These are phyloP conservation scores for Zasmidium citrigriseum DNA, from an alignment of 2,329 filamentous ascomycete species.

Conservation along the genomic window DNA sequence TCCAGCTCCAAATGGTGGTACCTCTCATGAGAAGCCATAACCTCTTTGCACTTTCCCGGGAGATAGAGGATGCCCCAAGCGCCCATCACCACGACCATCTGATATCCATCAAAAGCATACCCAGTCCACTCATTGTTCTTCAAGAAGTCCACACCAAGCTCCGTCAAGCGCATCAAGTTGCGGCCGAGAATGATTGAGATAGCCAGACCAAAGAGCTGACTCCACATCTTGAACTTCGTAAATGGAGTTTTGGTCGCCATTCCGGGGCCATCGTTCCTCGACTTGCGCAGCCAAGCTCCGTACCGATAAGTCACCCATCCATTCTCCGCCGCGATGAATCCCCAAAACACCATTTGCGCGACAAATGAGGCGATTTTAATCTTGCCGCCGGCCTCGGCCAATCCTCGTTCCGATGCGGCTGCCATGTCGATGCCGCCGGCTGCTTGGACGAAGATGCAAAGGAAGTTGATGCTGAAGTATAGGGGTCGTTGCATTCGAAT, in stretches of 20 bases:
- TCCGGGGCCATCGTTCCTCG: not conserved
- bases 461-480: conserved; percentile 6
- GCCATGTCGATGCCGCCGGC: conserved; percentile 3
- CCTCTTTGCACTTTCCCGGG: conserved; percentile 11
- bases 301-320: not conserved
- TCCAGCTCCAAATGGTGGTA: not conserved
- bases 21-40: not conserved
- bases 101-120: conserved; percentile 16
- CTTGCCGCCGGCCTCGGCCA: conserved; percentile 6
- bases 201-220: conserved; percentile 13
- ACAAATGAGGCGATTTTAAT: conserved; percentile 9
- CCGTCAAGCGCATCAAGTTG: conserved; percentile 15
- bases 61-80: conserved; percentile 13
- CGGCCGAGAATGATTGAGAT: conserved; percentile 12
- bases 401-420: not conserved
- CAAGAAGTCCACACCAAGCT: conserved; percentile 9
- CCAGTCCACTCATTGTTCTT: conserved; percentile 14
- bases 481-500: conserved; percentile 1
- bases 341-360: conserved; percentile 11
- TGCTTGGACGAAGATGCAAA: conserved; percentile 4
- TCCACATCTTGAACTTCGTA: conserved; percentile 9
- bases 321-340: conserved; percentile 11
- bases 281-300: not conserved
- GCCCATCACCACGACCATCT: conserved; percentile 16
- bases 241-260: conserved; percentile 7